Conservation (phyloP, 163 green algal species). For the Picocystis sp. region DNA sequence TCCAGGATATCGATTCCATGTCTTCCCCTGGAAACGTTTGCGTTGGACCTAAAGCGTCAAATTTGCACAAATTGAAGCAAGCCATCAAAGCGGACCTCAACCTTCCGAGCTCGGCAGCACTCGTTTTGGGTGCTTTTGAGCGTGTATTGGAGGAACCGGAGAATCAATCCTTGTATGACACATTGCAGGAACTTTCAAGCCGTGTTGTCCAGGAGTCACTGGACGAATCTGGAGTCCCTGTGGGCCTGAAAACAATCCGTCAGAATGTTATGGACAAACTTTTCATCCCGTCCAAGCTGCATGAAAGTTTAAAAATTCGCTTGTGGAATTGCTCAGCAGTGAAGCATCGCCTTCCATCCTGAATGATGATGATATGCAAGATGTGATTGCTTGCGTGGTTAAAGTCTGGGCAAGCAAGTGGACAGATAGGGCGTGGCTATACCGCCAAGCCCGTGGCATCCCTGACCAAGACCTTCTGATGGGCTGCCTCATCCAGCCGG, state of each 20-base stretch:
- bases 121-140: slow-evolving; percentile 77
- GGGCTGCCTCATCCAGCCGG: slow-evolving; percentile 27
- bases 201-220: too few relatives aligned
- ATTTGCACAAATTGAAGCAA: too few relatives aligned
- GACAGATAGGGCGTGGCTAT: slow-evolving; percentile 73
- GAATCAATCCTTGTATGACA: not conserved
- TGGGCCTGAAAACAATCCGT: not conserved
- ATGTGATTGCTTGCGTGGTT: too few relatives aligned
- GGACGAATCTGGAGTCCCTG: not conserved
- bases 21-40: too few relatives aligned
- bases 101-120: slow-evolving; percentile 45
- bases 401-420: slow-evolving; percentile 79
- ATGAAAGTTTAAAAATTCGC: too few relatives aligned
- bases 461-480: slow-evolving; percentile 60
- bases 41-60: too few relatives aligned
- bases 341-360: too few relatives aligned
- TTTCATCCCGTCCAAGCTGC: not conserved
- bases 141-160: slow-evolving; percentile 3
- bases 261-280: not conserved
- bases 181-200: not conserved
- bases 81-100: slow-evolving; percentile 14
- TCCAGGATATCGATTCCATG: too few relatives aligned
- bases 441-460: slow-evolving; percentile 41
- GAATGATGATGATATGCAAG: too few relatives aligned
- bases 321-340: too few relatives aligned